Evolutionary conservation across 257 asterid genomes (phyloP), one percentile per base, ranked within the genome.

Genomic region (Leonotis leonurus): DNA sequence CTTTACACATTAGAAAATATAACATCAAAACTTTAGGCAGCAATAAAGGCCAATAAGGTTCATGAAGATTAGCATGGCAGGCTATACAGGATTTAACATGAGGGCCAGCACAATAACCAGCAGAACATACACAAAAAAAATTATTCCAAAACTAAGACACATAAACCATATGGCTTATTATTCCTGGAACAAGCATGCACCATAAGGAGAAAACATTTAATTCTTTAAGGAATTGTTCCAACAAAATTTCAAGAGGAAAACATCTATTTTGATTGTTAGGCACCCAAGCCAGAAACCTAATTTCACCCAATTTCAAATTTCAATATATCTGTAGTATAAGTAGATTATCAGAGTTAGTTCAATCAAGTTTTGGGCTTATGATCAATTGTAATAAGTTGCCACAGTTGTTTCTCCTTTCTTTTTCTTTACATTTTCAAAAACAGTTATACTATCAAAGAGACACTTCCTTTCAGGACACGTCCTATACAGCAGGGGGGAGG

Each of bases 61-160:
- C 50, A 41, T 30, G 55, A 41, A 37, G 33, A 57, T 18, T 35
- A 39, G 45, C 29, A 18, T 36, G 32, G 13, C 41, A 20, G 2
- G 29, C 16, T 21, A 56, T 41, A 56, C 46, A 22, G 18, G 26
- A 55, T 12, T 27, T 35, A 32, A 44, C 21, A 49, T 2, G 46
- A 51, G 56, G 56, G 70, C 62, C 52, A 29, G 66, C 56, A 51
- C 21, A 21, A 59, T 20, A 59, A 49, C 56, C 33, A 21, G 26
- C 32, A 26, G 2, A 5, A 44, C 40, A 41, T 27, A 41, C 8
- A 60, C 21, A 53, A 16, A 14, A 8, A 40, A 40, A 43, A 14
- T 16, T 21, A 43, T 5, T n/a, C n/a, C n/a, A n/a, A 60, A 21
- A 36, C 17, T 17, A 20, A 33, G 17, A 46, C 39, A 14, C 35